Base-by-base conservation (phyloP, 2,329 filamentous ascomycete genomes). In the Fusarium ambrosium region DNA sequence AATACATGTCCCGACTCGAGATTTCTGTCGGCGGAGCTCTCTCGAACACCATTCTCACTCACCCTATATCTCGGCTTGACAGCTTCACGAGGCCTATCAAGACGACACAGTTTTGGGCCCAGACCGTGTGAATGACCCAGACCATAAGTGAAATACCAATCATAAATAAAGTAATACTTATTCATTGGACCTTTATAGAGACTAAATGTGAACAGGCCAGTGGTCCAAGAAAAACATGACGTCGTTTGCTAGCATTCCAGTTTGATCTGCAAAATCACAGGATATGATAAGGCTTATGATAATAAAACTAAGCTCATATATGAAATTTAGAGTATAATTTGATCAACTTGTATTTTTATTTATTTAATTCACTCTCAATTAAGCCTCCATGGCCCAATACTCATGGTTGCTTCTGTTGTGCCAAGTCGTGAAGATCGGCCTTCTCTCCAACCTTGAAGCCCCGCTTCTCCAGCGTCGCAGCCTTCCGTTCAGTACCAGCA, bases 371-470 rank as follows among this genome's bases (percentile, higher is more conserved):
- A 14, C 32, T 34, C 32, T 13, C 0, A 14, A 13, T 14, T 14
- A 6, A 14, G 5, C 5, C 11, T 6, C 32, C 11, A 6, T 14
- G 6, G 11, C 11, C 32, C 32, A 13, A 34, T 6, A 14, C 5
- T 34, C 32, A 34, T 14, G 70, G 69, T 22, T 72, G 64, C 24
- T 72, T 72, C 20, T 27, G 62, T 3, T 41, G n/a, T 0, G 70
- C 70, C 20, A 72, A 9, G 3, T 59, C 16, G 14, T 69, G 69
- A 7, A 72, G 10, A 32, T 69, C 64, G 16, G 29, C 61, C 16
- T 72, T 61, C 2, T 65, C 48, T 5, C 70, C 64, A 3, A 72
- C 61, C 11, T 69, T 69, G 29, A 72, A 72, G 1, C 70, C 70
- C 8, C 51, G 48, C 6, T 69, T 58, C 16, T 68, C 8, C 4